These are phyloP conservation scores for Pleurotus tuber-regium DNA, from an alignment of 768 basidiomycete species.

Conservation along the genomic window DNA sequence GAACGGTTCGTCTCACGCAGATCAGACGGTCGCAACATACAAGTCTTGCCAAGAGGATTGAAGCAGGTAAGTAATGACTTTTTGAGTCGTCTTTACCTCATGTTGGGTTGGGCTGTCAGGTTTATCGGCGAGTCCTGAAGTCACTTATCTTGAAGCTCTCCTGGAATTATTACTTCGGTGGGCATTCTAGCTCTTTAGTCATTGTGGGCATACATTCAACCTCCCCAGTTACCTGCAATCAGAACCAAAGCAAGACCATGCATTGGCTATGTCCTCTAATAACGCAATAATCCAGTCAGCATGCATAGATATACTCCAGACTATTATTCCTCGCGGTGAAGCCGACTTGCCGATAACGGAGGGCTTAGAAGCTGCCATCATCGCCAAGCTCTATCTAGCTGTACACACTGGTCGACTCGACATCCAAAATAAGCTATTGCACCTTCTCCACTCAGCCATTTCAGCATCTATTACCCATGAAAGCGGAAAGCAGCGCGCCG, in stretches of 20 bases:
- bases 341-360: conserved; percentile 58
- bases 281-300: conserved; percentile 71
- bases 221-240: too few relatives aligned
- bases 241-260: conserved; percentile 56
- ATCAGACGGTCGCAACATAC: conserved; percentile 65
- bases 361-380: conserved; percentile 64
- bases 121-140: conserved; percentile 35
- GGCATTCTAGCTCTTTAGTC: too few relatives aligned
- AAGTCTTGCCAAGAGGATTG: conserved; percentile 59
- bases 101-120: conserved; percentile 34
- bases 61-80: conserved; percentile 52
- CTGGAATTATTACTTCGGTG: conserved; percentile 74
- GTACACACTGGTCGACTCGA: conserved; percentile 72
- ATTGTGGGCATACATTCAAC: too few relatives aligned
- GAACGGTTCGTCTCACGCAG: conserved; percentile 61
- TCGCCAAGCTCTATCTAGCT: conserved; percentile 72
- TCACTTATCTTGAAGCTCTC: conserved; percentile 75
- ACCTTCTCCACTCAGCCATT: conserved; percentile 84
- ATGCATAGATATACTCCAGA: conserved; percentile 79
- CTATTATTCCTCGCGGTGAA: conserved; percentile 80
- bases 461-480: conserved; percentile 52
- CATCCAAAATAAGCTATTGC: conserved; percentile 90
- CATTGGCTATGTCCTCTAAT: conserved; percentile 52
- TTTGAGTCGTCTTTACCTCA: conserved; percentile 8
- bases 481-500: conserved; percentile 19